phyloP scores from a whole-genome alignment of 2,329 filamentous ascomycete species.

The Cytospora chrysosperma region DNA sequence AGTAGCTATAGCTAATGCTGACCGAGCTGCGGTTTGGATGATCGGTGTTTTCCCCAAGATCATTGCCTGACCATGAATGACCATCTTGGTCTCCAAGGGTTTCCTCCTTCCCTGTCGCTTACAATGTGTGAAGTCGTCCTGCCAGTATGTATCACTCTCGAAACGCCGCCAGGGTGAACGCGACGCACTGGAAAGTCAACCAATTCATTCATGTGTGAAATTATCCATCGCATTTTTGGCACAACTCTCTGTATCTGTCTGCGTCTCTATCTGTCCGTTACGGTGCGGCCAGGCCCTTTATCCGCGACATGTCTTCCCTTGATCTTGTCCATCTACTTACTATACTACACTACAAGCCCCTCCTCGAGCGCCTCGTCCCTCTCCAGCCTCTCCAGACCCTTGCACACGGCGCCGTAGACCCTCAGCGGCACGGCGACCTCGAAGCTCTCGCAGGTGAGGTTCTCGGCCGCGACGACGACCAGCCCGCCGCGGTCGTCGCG shows the following conservation, averaged over 20 bases:
- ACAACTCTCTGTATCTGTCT: constrained; percentile 8
- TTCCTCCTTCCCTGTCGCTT: neutral
- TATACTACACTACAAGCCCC: constrained; percentile 24
- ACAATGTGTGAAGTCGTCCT: neutral
- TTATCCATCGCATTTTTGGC: constrained; percentile 7
- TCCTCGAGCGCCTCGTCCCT: constrained; percentile 49
- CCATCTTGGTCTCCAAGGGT: neutral
- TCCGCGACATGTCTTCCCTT: neutral
- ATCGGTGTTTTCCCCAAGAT: too few relatives aligned
- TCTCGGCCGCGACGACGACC: constrained; percentile 75
- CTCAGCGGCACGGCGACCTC: constrained; percentile 82
- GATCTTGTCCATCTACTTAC: neutral
- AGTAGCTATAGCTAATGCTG: neutral
- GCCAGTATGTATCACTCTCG: neutral
- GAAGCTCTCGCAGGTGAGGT: constrained; percentile 81
- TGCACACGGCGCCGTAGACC: constrained; percentile 69
- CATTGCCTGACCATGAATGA: neutral
- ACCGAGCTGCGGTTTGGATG: neutral
- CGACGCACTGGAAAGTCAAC: neutral
- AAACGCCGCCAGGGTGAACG: neutral
- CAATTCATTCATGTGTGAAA: constrained; percentile 1
- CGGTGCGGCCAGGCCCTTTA: neutral
- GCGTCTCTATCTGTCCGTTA: neutral
- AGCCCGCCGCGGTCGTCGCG: constrained; percentile 74
- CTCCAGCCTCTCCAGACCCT: constrained; percentile 55